Evolutionary conservation across 306 rosid species (phyloP).

Genomic region (Prunus mira): DNA sequence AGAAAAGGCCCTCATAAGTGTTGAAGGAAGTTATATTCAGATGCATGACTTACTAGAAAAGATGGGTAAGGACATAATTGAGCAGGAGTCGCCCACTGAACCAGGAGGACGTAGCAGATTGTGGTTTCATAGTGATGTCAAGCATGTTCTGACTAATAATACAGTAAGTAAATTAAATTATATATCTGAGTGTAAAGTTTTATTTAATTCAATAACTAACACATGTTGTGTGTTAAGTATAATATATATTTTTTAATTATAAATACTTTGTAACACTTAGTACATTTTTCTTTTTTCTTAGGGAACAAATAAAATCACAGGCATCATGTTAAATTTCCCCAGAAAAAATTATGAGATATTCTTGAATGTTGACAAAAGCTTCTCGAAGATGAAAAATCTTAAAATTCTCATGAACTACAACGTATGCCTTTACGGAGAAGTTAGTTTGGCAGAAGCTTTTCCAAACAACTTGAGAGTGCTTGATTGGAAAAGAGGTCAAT

Average conservation of each 20-base stretch:
- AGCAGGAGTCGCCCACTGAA: background rate
- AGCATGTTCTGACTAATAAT: background rate
- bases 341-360: background rate
- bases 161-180: background rate
- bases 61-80: slow-evolving; percentile 31
- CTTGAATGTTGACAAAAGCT: slow-evolving; percentile 10
- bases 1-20: slow-evolving; percentile 1
- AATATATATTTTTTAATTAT: too few relatives aligned
- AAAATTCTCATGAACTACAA: slow-evolving; percentile 28
- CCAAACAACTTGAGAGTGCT: slow-evolving; percentile 36
- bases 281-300: background rate
- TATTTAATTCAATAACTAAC: too few relatives aligned
- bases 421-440: slow-evolving; percentile 19
- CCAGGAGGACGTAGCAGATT: slow-evolving; percentile 23
- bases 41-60: slow-evolving; percentile 46
- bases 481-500: slow-evolving; percentile 30
- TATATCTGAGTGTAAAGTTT: background rate
- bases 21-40: background rate
- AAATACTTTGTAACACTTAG: background rate
- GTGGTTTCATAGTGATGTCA: slow-evolving; percentile 29
- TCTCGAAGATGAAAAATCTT: slow-evolving; percentile 5
- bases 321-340: background rate
- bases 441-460: background rate
- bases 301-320: background rate
- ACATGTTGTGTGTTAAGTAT: too few relatives aligned